Percentiles rank a stretch among this genome's conserved stretches.
These are phyloP conservation scores for Candida tallmaniae DNA, from an alignment of 805 yeast species.

Conservation along the genomic window DNA sequence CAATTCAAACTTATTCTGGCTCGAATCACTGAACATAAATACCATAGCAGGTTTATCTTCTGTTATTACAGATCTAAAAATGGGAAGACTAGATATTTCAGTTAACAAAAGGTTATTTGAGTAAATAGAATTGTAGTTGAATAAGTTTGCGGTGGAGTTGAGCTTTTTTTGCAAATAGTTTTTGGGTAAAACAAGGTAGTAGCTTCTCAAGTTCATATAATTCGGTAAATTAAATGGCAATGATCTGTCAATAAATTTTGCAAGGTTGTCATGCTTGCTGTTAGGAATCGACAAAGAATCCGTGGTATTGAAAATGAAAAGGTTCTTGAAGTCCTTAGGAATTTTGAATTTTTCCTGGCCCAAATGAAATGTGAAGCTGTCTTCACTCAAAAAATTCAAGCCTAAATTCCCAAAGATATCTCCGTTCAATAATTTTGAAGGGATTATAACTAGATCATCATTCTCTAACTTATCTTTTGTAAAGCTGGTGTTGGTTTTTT, in stretches of 20 bases:
- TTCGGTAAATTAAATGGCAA: constrained; percentile 39
- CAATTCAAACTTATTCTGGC: constrained; percentile 7
- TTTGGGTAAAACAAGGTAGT: constrained; percentile 35
- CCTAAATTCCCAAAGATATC: constrained; percentile 20
- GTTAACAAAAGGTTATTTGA: constrained; percentile 10
- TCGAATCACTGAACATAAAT: constrained; percentile 20
- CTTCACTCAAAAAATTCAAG: constrained; percentile 10
- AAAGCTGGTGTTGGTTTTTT: background rate
- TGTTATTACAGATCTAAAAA: constrained; percentile 21
- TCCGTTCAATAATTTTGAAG: constrained; percentile 19
- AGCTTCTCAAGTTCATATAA: constrained; percentile 31
- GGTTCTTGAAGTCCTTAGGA: constrained; percentile 29
- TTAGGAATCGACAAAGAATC: constrained; percentile 1
- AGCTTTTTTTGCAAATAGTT: constrained; percentile 9
- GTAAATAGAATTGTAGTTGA: constrained; percentile 10
- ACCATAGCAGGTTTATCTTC: constrained; percentile 33
- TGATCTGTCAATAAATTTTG: constrained; percentile 22
- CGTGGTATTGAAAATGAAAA: constrained; percentile 37
- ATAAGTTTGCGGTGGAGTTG: constrained; percentile 1
- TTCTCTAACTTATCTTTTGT: background rate
- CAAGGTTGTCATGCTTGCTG: constrained; percentile 13
- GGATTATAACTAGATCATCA: constrained; percentile 20
- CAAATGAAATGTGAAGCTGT: constrained; percentile 6
- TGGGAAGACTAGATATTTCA: constrained; percentile 15
- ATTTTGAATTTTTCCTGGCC: constrained; percentile 16